A percentile compares a stretch with the other conserved stretches of the same genome.
phyloP scores from a whole-genome alignment of 2,329 filamentous ascomycete genomes.

The Phaeosphaeriaceae sp. region DNA sequence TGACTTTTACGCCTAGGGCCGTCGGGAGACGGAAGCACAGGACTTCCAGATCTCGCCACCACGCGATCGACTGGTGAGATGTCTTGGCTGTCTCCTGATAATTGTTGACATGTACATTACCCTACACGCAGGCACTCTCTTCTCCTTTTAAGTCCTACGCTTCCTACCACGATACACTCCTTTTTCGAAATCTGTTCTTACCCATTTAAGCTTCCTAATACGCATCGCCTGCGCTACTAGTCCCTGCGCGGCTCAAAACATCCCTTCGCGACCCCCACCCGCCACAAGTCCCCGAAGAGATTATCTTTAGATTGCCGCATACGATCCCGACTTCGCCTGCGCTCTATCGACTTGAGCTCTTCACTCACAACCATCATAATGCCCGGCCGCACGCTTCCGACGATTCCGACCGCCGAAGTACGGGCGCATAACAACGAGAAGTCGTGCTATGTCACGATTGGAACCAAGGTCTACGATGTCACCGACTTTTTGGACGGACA shows the following conservation, averaged over 20 bases:
- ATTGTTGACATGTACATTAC: constrained; percentile 16
- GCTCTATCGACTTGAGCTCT: background rate
- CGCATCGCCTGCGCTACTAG: constrained; percentile 1
- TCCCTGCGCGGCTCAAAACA: background rate
- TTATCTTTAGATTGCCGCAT: background rate
- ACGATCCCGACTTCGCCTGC: background rate
- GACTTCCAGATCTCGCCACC: constrained; percentile 28
- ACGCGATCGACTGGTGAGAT: constrained; percentile 27
- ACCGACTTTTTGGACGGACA: constrained; percentile 91
- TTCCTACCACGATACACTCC: constrained; percentile 22
- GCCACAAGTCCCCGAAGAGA: background rate
- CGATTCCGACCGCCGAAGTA: constrained; percentile 81
- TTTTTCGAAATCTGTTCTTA: constrained; percentile 9
- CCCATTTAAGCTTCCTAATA: background rate
- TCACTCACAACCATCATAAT: constrained; percentile 57
- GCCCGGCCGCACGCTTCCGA: constrained; percentile 83
- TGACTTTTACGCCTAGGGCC: constrained; percentile 6
- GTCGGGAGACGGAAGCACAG: constrained; percentile 20
- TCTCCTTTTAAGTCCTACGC: constrained; percentile 1
- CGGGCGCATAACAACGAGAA: constrained; percentile 78
- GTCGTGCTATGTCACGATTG: constrained; percentile 93
- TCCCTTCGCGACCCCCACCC: constrained; percentile 1
- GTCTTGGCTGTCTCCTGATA: constrained; percentile 31
- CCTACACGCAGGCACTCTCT: constrained; percentile 8
- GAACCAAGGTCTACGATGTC: constrained; percentile 91